These are phyloP conservation scores for Candida germanica DNA, from an alignment of 805 yeast species.

Conservation along the genomic window DNA sequence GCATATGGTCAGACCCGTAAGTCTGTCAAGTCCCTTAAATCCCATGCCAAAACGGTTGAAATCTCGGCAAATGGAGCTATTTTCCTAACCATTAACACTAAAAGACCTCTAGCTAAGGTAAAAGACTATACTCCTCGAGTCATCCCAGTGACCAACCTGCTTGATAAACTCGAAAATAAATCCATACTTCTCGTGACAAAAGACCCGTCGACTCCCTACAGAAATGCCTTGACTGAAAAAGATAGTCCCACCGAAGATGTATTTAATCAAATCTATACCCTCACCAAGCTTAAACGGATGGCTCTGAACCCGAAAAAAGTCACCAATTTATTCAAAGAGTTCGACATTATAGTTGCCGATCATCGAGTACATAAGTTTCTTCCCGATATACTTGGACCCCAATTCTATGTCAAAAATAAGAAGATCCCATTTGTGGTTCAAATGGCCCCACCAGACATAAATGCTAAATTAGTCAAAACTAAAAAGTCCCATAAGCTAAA, in stretches of 20 bases:
- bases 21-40: conserved; percentile 9
- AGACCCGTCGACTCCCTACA: conserved; percentile 63
- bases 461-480: conserved; percentile 29
- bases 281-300: conserved; percentile 52
- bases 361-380: conserved; percentile 61
- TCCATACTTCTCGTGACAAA: conserved; percentile 64
- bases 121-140: conserved; percentile 43
- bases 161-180: conserved; percentile 47
- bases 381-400: conserved; percentile 55
- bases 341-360: conserved; percentile 68
- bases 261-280: conserved; percentile 59
- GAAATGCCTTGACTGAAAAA: conserved; percentile 45
- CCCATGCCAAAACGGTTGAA: conserved; percentile 14
- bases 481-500: conserved; percentile 41
- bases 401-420: conserved; percentile 61
- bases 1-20: conserved; percentile 9
- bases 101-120: conserved; percentile 21
- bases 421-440: conserved; percentile 68
- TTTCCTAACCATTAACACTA: conserved; percentile 33
- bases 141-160: conserved; percentile 50
- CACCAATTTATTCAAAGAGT: conserved; percentile 52
- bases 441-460: conserved; percentile 44
- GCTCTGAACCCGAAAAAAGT: conserved; percentile 43
- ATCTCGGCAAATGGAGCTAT: conserved; percentile 21
- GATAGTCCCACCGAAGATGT: conserved; percentile 56